phyloP scores from a whole-genome alignment of 805 yeast genomes.

The Candida takata region DNA sequence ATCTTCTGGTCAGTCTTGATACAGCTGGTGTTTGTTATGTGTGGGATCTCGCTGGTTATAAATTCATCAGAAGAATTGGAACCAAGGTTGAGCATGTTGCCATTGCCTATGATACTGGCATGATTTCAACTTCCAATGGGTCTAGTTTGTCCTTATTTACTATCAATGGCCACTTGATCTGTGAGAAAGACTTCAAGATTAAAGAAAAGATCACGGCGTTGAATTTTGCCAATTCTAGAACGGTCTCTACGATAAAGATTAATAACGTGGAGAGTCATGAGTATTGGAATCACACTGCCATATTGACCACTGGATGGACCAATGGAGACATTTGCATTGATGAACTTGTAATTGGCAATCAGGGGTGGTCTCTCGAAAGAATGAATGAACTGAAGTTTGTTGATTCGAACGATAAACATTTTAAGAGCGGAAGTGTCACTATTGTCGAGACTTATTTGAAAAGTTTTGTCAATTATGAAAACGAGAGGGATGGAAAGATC shows the following conservation, averaged over 20 bases:
- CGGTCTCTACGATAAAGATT: slow-evolving; percentile 19
- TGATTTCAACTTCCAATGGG: slow-evolving; percentile 33
- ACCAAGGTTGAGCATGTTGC: slow-evolving; percentile 28
- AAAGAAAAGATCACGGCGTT: slow-evolving; percentile 20
- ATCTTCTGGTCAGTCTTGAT: slow-evolving; percentile 50
- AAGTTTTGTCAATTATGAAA: slow-evolving; percentile 27
- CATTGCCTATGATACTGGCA: slow-evolving; percentile 51
- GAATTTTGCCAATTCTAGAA: slow-evolving; percentile 25
- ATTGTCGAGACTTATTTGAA: slow-evolving; percentile 29
- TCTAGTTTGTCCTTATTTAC: slow-evolving; percentile 33
- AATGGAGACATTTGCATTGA: slow-evolving; percentile 26
- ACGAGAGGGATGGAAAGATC: slow-evolving; percentile 31
- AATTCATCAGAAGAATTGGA: slow-evolving; percentile 36
- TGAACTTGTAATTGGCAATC: slow-evolving; percentile 22
- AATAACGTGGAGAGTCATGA: slow-evolving; percentile 28
- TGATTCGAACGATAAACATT: slow-evolving; percentile 10
- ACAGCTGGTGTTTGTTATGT: slow-evolving; percentile 43
- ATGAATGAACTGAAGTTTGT: slow-evolving; percentile 21
- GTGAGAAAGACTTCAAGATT: slow-evolving; percentile 15
- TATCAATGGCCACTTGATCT: slow-evolving; percentile 45
- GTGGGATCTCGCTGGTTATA: slow-evolving; percentile 58
- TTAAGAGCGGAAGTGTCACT: slow-evolving; percentile 20
- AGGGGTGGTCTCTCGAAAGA: slow-evolving; percentile 20
- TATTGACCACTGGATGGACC: slow-evolving; percentile 31
- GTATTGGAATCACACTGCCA: slow-evolving; percentile 31